Conservation (phyloP, 1,139 yeast genomes). For the Hyphopichia burtonii region DNA sequence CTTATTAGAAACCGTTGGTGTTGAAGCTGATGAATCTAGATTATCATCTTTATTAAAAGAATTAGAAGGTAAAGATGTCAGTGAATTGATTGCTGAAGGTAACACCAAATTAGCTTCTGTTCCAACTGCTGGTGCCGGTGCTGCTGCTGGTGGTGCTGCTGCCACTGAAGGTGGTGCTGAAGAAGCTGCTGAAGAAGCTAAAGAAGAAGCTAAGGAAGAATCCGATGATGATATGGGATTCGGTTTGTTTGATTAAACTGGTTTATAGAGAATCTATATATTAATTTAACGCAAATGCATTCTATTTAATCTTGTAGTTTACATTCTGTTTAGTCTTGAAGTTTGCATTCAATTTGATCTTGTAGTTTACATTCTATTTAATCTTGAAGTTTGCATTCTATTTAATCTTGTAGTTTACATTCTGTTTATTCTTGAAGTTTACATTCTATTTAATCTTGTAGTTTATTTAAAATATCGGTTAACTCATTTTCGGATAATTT, state of each 20-base stretch:
- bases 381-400: constrained; percentile 6
- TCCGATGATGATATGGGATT: constrained; percentile 79
- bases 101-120: constrained; percentile 78
- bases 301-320: no score
- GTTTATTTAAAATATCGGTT: not conserved
- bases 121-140: constrained; percentile 83
- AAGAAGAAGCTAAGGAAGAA: constrained; percentile 37
- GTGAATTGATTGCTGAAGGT: constrained; percentile 78
- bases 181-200: constrained; percentile 39
- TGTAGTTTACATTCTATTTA: not conserved
- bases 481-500: constrained; percentile 8
- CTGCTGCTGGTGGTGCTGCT: constrained; percentile 51
- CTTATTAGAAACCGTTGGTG: constrained; percentile 74
- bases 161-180: constrained; percentile 41
- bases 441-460: not conserved
- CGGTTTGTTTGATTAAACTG: constrained; percentile 80
- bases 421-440: no score
- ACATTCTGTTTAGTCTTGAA: no score
- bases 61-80: constrained; percentile 74
- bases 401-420: no score
- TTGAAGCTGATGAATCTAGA: constrained; percentile 76
- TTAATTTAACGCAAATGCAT: constrained; percentile 5
- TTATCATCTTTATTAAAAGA: constrained; percentile 64
- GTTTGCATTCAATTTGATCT: no score
- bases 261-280: constrained; percentile 3